These are phyloP conservation scores for Acanthochlamys bracteata DNA, from an alignment of 106 monocot genomes.

Conservation along the genomic window DNA sequence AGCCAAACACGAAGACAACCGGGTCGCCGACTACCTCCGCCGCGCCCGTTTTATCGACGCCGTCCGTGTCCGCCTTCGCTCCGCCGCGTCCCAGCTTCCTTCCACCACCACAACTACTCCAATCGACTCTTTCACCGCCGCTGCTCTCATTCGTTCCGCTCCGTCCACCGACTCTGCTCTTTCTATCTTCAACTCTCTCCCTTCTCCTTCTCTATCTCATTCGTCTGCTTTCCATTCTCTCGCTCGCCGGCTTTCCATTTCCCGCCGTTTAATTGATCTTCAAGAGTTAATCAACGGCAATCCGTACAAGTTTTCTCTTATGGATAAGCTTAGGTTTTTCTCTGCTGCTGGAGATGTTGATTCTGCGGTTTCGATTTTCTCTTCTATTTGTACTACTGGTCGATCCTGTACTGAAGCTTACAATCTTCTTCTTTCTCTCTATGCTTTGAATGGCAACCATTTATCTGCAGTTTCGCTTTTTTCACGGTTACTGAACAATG, in stretches of 20 bases:
- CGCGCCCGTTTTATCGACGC: constrained; percentile 72
- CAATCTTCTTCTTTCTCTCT: constrained; percentile 66
- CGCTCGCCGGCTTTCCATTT: constrained; percentile 44
- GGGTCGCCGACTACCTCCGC: constrained; percentile 59
- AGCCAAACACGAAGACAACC: too few species aligned
- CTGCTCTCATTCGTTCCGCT: constrained; percentile 48
- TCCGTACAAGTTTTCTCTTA: constrained; percentile 24
- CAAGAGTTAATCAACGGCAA: constrained; percentile 22
- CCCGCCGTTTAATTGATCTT: constrained; percentile 38
- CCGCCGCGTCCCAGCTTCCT: constrained; percentile 12
- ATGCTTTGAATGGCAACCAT: constrained; percentile 24
- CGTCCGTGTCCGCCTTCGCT: constrained; percentile 63
- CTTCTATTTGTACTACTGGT: constrained; percentile 27
- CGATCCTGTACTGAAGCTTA: constrained; percentile 64
- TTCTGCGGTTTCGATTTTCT: constrained; percentile 30
- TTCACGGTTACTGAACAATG: constrained; percentile 40
- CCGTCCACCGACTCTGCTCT: constrained; percentile 41
- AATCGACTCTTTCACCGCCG: constrained; percentile 33
- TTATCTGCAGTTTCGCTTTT: constrained; percentile 41
- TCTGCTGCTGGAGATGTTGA: constrained; percentile 43
- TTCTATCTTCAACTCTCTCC: constrained; percentile 43
- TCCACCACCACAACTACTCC: constrained; percentile 3
- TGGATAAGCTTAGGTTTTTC: constrained; percentile 60
- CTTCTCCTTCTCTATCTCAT: constrained; percentile 10
- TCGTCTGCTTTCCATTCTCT: constrained; percentile 35